A percentile compares a stretch with the other conserved stretches of the same genome.
Evolutionary conservation across 192 early-diverging fungal genomes (phyloP).

Genomic region (Gonapodya sp.): DNA sequence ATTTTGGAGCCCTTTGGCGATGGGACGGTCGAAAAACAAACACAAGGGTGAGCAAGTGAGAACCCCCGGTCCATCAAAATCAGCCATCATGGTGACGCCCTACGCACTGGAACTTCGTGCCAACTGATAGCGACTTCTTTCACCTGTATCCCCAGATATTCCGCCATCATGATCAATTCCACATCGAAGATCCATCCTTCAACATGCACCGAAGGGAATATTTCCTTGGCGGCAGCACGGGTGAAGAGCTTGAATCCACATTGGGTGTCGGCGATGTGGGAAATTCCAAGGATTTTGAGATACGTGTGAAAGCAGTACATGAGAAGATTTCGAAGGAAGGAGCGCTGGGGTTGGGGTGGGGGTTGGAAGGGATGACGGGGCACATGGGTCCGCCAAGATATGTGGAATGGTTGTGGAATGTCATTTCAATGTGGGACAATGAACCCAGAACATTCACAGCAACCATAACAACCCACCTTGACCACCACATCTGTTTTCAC

Average conservation of each 20-base stretch:
- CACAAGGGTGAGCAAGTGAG: neutral
- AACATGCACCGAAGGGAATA: slow-evolving; percentile 88
- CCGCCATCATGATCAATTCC: slow-evolving; percentile 79
- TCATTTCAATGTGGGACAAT: too few relatives aligned
- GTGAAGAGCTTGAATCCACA: slow-evolving; percentile 97
- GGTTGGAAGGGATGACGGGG: neutral
- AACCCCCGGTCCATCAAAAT: too few relatives aligned
- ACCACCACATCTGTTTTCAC: slow-evolving; percentile 73
- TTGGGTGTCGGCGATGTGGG: slow-evolving; percentile 86
- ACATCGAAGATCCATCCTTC: slow-evolving; percentile 98
- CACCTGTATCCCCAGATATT: slow-evolving; percentile 60
- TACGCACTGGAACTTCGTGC: slow-evolving; percentile 74
- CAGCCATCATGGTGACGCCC: too few relatives aligned
- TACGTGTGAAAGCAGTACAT: slow-evolving; percentile 91
- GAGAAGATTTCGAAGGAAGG: slow-evolving; percentile 82
- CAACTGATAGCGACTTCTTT: slow-evolving; percentile 86
- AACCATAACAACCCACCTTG: slow-evolving; percentile 49
- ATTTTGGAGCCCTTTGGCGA: slow-evolving; percentile 67
- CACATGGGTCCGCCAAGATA: neutral
- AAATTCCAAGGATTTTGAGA: slow-evolving; percentile 77
- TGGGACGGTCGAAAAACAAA: neutral
- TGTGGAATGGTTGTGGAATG: too few relatives aligned
- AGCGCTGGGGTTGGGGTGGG: slow-evolving; percentile 48
- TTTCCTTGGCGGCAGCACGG: slow-evolving; percentile 56
- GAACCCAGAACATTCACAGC: too few relatives aligned